phyloP scores from a whole-genome alignment of 208 protist species.

The Crithidia bombi region DNA sequence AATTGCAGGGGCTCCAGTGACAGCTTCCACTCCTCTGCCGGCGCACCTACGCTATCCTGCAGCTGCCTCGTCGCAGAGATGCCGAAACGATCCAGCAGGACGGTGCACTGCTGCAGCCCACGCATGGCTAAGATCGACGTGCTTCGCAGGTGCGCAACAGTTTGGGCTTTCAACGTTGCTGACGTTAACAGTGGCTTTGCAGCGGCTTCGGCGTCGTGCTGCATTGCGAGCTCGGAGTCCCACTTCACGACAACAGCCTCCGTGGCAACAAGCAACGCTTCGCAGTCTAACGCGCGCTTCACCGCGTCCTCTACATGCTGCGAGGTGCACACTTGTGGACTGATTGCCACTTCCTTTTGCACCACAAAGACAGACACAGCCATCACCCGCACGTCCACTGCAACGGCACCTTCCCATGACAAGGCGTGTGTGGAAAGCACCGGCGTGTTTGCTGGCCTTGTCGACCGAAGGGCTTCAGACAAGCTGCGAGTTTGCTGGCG shows the following conservation, averaged over 20 bases:
- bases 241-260: conserved; percentile 15
- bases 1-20: conserved; percentile 30
- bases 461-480: not conserved
- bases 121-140: conserved; percentile 26
- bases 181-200: not conserved
- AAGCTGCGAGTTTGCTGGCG: conserved; percentile 4
- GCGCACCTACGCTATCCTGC: not conserved
- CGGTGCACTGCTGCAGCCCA: conserved; percentile 4
- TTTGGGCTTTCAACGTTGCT: not conserved
- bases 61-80: conserved; percentile 11
- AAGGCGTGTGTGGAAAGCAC: not conserved
- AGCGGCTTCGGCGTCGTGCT: not conserved
- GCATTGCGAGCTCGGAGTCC: conserved; percentile 14
- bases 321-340: not conserved
- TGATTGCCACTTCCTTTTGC: conserved; percentile 9
- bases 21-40: conserved; percentile 28
- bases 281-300: not conserved
- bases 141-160: conserved; percentile 25
- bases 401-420: not conserved
- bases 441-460: not conserved
- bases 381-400: conserved; percentile 8
- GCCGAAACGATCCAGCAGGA: conserved; percentile 24
- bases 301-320: conserved; percentile 14
- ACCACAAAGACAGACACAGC: conserved; percentile 22
- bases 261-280: conserved; percentile 17